A percentile compares a stretch with the other conserved stretches of the same genome.
Conservation (phyloP, 2,329 filamentous ascomycete species). For the Endocalyx cinctus region DNA sequence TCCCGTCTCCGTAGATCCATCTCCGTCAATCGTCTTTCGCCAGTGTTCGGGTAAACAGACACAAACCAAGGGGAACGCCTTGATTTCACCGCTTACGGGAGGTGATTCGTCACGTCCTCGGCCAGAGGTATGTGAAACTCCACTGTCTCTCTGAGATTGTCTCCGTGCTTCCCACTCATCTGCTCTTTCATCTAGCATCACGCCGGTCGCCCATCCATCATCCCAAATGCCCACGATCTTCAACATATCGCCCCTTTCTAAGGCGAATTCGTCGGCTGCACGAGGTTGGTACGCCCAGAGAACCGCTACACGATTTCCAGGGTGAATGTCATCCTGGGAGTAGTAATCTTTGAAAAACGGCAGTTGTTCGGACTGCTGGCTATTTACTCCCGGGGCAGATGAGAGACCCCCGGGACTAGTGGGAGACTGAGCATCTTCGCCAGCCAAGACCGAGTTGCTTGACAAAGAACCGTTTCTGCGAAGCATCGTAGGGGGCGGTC, state of each 20-base stretch:
- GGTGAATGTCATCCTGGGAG: conserved; percentile 91
- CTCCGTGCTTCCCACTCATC: conserved; percentile 82
- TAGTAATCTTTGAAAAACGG: conserved; percentile 99
- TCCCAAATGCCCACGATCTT: conserved; percentile 99
- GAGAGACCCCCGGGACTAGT: conserved; percentile 70
- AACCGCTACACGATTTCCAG: conserved; percentile 82
- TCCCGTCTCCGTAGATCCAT: conserved; percentile 63
- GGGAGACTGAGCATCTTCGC: conserved; percentile 70
- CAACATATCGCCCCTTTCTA: conserved; percentile 95
- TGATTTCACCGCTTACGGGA: conserved; percentile 74
- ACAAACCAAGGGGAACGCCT: conserved; percentile 95
- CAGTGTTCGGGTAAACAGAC: conserved; percentile 94
- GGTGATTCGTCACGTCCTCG: conserved; percentile 57
- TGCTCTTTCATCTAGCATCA: conserved; percentile 74
- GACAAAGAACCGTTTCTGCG: conserved; percentile 86
- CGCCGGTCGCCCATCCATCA: conserved; percentile 95
- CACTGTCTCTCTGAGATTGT: conserved; percentile 82
- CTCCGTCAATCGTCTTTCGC: conserved; percentile 93
- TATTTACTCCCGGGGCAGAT: conserved; percentile 76
- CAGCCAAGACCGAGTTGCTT: conserved; percentile 70
- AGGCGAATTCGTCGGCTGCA: conserved; percentile 84
- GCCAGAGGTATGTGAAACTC: conserved; percentile 76
- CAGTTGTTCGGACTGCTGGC: conserved; percentile 91
- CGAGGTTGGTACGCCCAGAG: conserved; percentile 97
- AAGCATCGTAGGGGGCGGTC: conserved; percentile 52